phyloP scores from a whole-genome alignment of 257 asterid species.

The Catharanthus roseus region DNA sequence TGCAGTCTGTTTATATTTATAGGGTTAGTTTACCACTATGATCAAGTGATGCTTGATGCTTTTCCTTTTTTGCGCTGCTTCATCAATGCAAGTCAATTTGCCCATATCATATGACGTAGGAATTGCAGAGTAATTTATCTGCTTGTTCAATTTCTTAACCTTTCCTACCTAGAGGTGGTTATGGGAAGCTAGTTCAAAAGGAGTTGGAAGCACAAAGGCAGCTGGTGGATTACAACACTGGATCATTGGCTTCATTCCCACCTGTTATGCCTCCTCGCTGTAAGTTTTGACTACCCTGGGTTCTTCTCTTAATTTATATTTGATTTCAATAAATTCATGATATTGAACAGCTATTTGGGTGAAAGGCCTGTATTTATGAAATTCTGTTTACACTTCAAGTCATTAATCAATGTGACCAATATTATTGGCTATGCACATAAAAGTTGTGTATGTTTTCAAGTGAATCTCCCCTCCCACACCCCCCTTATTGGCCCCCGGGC shows the following conservation, averaged over 20 bases:
- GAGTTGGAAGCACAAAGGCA: conserved; percentile 96
- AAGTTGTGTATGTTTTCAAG: not conserved
- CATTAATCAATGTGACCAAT: not conserved
- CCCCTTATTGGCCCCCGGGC: too few relatives aligned
- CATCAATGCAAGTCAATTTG: not conserved
- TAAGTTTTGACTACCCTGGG: conserved; percentile 32
- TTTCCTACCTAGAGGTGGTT: conserved; percentile 87
- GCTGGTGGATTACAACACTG: conserved; percentile 87
- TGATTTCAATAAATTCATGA: not conserved
- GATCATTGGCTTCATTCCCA: conserved; percentile 65
- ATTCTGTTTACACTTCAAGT: not conserved
- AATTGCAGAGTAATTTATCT: not conserved
- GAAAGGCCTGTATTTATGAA: not conserved
- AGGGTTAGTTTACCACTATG: not conserved
- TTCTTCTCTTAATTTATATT: not conserved
- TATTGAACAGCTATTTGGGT: not conserved
- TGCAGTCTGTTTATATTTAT: not conserved
- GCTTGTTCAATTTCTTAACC: conserved; percentile 40
- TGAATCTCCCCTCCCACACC: not conserved
- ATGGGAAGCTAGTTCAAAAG: conserved; percentile 87
- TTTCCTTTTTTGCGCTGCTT: not conserved
- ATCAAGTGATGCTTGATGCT: not conserved
- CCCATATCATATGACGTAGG: not conserved
- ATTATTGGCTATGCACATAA: not conserved
- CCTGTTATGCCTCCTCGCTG: conserved; percentile 62